A percentile compares a stretch with the other conserved stretches of the same genome.
Conservation (phyloP, 2,329 filamentous ascomycete genomes). For the Fusarium pseudocircinatum region DNA sequence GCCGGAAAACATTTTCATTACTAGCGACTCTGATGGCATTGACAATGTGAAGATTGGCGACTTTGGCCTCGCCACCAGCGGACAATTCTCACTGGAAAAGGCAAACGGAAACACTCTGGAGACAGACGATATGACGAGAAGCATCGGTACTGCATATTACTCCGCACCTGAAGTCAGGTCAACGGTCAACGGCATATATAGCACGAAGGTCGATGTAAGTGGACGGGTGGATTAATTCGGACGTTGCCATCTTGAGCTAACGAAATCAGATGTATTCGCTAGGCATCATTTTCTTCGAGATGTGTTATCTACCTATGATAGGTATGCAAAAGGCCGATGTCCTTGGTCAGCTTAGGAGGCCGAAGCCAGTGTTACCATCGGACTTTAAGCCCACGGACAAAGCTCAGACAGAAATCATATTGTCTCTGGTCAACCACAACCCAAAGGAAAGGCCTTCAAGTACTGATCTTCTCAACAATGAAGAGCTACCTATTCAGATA, state of each 20-base stretch:
- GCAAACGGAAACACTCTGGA: slow-evolving; percentile 54
- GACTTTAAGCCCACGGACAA: slow-evolving; percentile 77
- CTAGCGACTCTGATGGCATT: slow-evolving; percentile 71
- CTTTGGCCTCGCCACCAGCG: slow-evolving; percentile 92
- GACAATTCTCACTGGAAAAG: slow-evolving; percentile 75
- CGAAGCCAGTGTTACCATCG: slow-evolving; percentile 73
- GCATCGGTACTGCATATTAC: slow-evolving; percentile 84
- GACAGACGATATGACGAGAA: slow-evolving; percentile 73
- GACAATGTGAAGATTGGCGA: slow-evolving; percentile 97
- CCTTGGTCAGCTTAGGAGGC: slow-evolving; percentile 74
- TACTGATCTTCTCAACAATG: slow-evolving; percentile 82
- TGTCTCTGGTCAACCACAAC: slow-evolving; percentile 81
- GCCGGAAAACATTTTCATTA: slow-evolving; percentile 96
- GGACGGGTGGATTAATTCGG: not conserved
- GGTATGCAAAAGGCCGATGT: slow-evolving; percentile 72
- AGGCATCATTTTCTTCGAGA: slow-evolving; percentile 98
- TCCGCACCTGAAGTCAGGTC: slow-evolving; percentile 92
- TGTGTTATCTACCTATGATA: slow-evolving; percentile 79
- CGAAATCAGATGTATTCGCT: slow-evolving; percentile 86
- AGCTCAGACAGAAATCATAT: slow-evolving; percentile 80
- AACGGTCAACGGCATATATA: slow-evolving; percentile 79
- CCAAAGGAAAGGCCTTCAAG: slow-evolving; percentile 86
- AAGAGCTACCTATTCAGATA: slow-evolving; percentile 88
- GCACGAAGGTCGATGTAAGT: slow-evolving; percentile 88
- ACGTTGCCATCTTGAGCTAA: not conserved